A percentile compares a stretch with the other conserved stretches of the same genome.
phyloP scores from a whole-genome alignment of 257 asterid genomes.

The Ophiorrhiza pumila region DNA sequence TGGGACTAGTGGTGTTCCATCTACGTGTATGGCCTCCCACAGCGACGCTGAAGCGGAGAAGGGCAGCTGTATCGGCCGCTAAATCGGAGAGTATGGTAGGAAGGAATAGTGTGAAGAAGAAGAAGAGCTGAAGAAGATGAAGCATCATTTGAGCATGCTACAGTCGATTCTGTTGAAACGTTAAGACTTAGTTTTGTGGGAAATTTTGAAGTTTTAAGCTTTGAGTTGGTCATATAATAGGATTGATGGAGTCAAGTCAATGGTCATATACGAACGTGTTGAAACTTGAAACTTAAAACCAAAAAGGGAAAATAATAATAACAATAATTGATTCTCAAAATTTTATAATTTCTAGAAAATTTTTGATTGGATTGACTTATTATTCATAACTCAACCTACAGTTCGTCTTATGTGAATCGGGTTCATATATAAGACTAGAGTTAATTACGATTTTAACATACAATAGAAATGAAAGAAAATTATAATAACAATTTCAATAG shows the following conservation, averaged over 20 bases:
- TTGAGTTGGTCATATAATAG: not conserved
- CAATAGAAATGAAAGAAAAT: too few relatives aligned
- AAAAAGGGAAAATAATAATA: too few relatives aligned
- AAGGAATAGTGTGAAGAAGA: conserved; percentile 13
- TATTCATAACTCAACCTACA: too few relatives aligned
- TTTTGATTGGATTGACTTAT: not conserved
- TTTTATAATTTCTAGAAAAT: too few relatives aligned
- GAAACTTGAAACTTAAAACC: too few relatives aligned
- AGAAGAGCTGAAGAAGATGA: conserved; percentile 5
- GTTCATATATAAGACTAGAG: too few relatives aligned
- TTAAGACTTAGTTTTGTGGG: not conserved
- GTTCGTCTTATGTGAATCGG: too few relatives aligned
- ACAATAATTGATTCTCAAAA: too few relatives aligned
- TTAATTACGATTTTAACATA: too few relatives aligned
- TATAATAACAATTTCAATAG: too few relatives aligned
- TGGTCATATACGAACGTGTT: not conserved
- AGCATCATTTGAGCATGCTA: conserved; percentile 19
- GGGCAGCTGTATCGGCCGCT: conserved; percentile 46
- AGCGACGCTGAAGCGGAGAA: conserved; percentile 37
- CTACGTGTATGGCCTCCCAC: conserved; percentile 46
- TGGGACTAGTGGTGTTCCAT: conserved; percentile 39
- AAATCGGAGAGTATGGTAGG: conserved; percentile 29
- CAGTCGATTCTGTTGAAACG: not conserved
- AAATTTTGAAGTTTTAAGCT: not conserved
- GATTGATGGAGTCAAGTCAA: not conserved